Evolutionary conservation across 2,329 filamentous ascomycete species (phyloP).

Genomic region (Ophiocordyceps polyrhachis-furcata): DNA sequence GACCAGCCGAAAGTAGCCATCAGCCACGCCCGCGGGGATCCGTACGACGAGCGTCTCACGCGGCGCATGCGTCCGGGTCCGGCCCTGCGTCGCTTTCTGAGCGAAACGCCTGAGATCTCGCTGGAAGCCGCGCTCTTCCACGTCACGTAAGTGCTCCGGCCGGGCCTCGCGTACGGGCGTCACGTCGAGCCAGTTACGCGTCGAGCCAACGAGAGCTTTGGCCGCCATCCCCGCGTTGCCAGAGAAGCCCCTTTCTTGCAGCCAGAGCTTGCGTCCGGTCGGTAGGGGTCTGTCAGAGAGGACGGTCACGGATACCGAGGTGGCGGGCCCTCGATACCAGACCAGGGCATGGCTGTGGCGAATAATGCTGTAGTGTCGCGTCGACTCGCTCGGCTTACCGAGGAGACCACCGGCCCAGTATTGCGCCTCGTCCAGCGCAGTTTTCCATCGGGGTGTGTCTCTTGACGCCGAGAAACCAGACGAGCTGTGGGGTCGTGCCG

Average conservation of each 20-base stretch:
- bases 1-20: slow-evolving; percentile 52
- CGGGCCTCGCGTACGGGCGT: slow-evolving; percentile 34
- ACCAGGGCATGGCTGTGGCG: slow-evolving; percentile 46
- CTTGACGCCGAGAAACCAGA: slow-evolving; percentile 9
- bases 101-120: slow-evolving; percentile 46
- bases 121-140: slow-evolving; percentile 48
- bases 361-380: slow-evolving; percentile 45
- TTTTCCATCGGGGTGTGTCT: slow-evolving; percentile 21
- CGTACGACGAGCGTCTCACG: slow-evolving; percentile 46
- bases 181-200: slow-evolving; percentile 46
- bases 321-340: slow-evolving; percentile 46
- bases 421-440: slow-evolving; percentile 35
- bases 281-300: slow-evolving; percentile 41
- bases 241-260: slow-evolving; percentile 49
- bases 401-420: slow-evolving; percentile 49
- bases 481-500: slow-evolving; percentile 15
- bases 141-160: slow-evolving; percentile 28
- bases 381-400: slow-evolving; percentile 43
- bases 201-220: slow-evolving; percentile 41
- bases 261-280: slow-evolving; percentile 39
- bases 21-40: slow-evolving; percentile 41
- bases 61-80: slow-evolving; percentile 26
- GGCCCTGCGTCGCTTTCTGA: slow-evolving; percentile 29
- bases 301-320: slow-evolving; percentile 44
- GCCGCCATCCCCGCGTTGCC: slow-evolving; percentile 50